Base-by-base conservation (phyloP, 129 eudicot species). In the Artemisia argyi region DNA sequence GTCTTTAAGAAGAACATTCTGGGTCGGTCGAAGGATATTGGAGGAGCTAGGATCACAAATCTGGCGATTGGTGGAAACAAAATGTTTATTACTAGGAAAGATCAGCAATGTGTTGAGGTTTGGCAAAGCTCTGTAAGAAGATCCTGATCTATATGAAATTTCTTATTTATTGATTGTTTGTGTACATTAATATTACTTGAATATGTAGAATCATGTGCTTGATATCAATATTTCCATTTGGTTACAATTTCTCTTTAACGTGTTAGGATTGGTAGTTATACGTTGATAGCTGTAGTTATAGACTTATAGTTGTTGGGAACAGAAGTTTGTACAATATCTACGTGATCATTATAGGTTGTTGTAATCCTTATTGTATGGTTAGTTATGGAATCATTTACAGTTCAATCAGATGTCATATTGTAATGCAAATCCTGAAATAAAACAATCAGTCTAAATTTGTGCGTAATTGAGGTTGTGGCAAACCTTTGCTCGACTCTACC, bases 41-140 rank as follows among this genome's bases (percentile, higher is more conserved):
- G 85, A 11, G 91, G 88, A 49, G 88, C 76, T 54, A 74, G 84
- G 83, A 86, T 94, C 19, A 86, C 85, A 4, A 78, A 84, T 65
- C 50, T 94, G 52, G 82, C 76, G 47, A 90, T 94, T 81, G 99
- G 99, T n/a, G 99, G 99, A 74, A 94, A 81, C 77, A 94, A 88
- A 61, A 90, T 94, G 97, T 94, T 90, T 26, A 84, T 90, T 61
- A 88, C 99, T 3, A 69, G 99, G 80, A 94, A 88, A 75, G 92
- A 94, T 71, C 88, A 94, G 79, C 99, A 88, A 77, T 67, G 49
- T 61, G 86, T 94, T 32, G 99, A 94, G 75, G 99, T 94, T 64
- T 94, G 99, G 99, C 90, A 90, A 62, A 81, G 91, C 77, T 90
- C 96, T 16, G 85, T 61, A 53, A 82, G 80, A 75, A 87, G 87